Conservation (phyloP, 2,329 filamentous ascomycete genomes). For the Colletotrichum lini region DNA sequence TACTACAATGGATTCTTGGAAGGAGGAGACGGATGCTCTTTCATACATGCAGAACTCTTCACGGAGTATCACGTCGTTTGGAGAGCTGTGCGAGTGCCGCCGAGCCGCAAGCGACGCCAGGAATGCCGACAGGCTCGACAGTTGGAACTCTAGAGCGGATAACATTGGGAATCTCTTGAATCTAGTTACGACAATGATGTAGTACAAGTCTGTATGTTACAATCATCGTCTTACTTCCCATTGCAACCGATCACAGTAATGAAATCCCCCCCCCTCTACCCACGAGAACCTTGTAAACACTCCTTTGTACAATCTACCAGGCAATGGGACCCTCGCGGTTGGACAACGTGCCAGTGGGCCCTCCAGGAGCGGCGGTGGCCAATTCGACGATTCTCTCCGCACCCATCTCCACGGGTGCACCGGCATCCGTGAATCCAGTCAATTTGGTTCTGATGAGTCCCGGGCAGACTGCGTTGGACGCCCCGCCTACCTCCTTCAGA, state of each 20-base stretch:
- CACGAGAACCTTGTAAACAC: no score
- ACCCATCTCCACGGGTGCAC: slow-evolving; percentile 46
- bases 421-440: slow-evolving; percentile 41
- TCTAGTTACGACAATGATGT: slow-evolving; percentile 13
- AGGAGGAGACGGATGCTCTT: slow-evolving; percentile 14
- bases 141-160: slow-evolving; percentile 36
- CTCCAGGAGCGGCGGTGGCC: slow-evolving; percentile 49
- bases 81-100: slow-evolving; percentile 16
- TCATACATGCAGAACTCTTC: background rate
- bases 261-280: no score
- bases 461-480: slow-evolving; percentile 55
- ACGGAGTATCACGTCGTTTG: slow-evolving; percentile 2
- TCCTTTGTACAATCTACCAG: slow-evolving; percentile 29
- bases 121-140: slow-evolving; percentile 15
- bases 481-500: slow-evolving; percentile 49
- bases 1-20: slow-evolving; percentile 19
- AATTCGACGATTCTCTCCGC: slow-evolving; percentile 50
- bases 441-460: slow-evolving; percentile 53
- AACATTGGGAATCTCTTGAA: slow-evolving; percentile 36
- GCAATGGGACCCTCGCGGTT: slow-evolving; percentile 46
- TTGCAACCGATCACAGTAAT: background rate
- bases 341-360: slow-evolving; percentile 49
- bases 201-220: background rate
- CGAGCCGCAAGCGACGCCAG: background rate
- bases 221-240: background rate